These are phyloP conservation scores for Emydomyces testavorans DNA, from an alignment of 2,329 filamentous ascomycete species.

Conservation along the genomic window DNA sequence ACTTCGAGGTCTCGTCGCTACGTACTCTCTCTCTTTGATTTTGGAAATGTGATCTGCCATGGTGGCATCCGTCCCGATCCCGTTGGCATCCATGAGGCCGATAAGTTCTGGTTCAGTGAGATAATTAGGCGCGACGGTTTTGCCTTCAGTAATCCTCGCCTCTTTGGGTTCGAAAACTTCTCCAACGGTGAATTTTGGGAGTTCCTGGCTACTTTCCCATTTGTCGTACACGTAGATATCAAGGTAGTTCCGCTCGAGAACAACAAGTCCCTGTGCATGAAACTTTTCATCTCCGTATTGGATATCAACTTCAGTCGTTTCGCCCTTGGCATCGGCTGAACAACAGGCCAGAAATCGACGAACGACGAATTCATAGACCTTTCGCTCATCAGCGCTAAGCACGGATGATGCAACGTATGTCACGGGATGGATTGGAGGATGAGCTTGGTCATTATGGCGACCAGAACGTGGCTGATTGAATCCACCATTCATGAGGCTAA, in stretches of 20 bases:
- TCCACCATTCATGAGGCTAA: slow-evolving; percentile 55
- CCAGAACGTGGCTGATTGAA: slow-evolving; percentile 76
- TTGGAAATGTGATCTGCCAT: slow-evolving; percentile 98
- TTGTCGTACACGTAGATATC: slow-evolving; percentile 95
- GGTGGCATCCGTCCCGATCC: slow-evolving; percentile 94
- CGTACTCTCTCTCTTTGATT: slow-evolving; percentile 83
- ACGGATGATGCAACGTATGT: slow-evolving; percentile 58
- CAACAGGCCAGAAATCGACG: slow-evolving; percentile 91
- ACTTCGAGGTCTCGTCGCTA: slow-evolving; percentile 50
- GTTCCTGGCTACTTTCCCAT: slow-evolving; percentile 76
- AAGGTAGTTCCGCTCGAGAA: slow-evolving; percentile 81
- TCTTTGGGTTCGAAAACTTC: slow-evolving; percentile 81
- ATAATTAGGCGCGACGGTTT: slow-evolving; percentile 72
- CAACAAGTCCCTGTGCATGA: slow-evolving; percentile 68
- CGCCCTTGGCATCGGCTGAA: slow-evolving; percentile 81
- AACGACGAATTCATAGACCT: slow-evolving; percentile 84
- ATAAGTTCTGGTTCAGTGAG: slow-evolving; percentile 93
- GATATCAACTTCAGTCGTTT: slow-evolving; percentile 74
- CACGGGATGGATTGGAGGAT: slow-evolving; percentile 93
- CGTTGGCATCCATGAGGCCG: slow-evolving; percentile 94
- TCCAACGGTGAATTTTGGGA: slow-evolving; percentile 67
- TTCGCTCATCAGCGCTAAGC: slow-evolving; percentile 55
- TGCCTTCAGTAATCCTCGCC: slow-evolving; percentile 80
- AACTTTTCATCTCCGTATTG: slow-evolving; percentile 75
- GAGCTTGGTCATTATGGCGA: slow-evolving; percentile 86